These are phyloP conservation scores for Ambrosia trifida DNA, from an alignment of 129 eudicot genomes.

Conservation along the genomic window DNA sequence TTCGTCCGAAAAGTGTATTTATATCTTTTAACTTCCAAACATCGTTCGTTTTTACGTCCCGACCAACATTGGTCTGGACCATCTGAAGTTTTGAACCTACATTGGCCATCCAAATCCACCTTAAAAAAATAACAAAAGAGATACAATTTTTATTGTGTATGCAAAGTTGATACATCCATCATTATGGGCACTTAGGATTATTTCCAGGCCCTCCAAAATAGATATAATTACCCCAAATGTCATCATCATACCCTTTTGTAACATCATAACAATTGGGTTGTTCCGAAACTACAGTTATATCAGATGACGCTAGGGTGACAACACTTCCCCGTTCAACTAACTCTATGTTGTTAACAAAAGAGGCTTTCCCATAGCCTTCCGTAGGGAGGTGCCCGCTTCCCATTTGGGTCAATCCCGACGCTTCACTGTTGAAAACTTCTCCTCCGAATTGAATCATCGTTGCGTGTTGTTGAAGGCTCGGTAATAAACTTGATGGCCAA, in stretches of 20 bases:
- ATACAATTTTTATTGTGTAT: too few relatives aligned
- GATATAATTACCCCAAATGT: slow-evolving; percentile 22
- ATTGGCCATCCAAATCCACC: too few relatives aligned
- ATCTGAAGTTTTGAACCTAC: too few relatives aligned
- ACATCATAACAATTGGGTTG: slow-evolving; percentile 18
- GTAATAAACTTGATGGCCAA: slow-evolving; percentile 66
- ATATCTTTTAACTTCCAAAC: too few relatives aligned
- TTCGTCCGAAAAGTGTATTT: too few relatives aligned
- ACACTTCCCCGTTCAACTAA: slow-evolving; percentile 3
- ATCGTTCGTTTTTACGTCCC: too few relatives aligned
- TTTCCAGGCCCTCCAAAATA: slow-evolving; percentile 27
- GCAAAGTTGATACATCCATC: too few relatives aligned
- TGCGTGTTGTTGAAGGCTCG: slow-evolving; percentile 54
- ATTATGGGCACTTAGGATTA: background rate
- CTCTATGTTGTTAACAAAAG: slow-evolving; percentile 19
- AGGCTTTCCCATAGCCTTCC: slow-evolving; percentile 23
- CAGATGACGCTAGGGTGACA: background rate
- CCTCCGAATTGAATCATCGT: slow-evolving; percentile 72
- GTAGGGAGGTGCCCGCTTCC: slow-evolving; percentile 26
- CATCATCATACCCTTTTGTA: background rate
- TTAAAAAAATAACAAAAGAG: too few relatives aligned
- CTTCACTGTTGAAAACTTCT: slow-evolving; percentile 36
- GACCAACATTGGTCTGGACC: too few relatives aligned
- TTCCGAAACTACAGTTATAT: background rate
- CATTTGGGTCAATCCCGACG: slow-evolving; percentile 17